Evolutionary conservation across 2,329 filamentous ascomycete genomes (phyloP).

Genomic region (Torrubiellomyces zombiae): DNA sequence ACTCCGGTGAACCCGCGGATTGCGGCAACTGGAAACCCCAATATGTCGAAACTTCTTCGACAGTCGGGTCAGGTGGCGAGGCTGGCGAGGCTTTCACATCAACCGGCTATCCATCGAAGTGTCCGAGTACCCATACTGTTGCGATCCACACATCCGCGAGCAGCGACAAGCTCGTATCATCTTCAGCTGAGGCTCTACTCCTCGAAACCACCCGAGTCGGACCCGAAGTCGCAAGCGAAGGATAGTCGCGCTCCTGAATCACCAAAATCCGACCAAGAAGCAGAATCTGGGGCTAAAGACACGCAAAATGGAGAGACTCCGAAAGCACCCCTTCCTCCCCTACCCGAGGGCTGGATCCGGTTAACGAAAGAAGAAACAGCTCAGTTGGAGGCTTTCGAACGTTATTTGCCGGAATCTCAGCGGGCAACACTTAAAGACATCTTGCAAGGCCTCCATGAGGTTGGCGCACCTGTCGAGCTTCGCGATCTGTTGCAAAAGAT

Average conservation of each 20-base stretch:
- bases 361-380: constrained; percentile 29
- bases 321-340: constrained; percentile 13
- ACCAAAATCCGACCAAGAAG: constrained; percentile 4
- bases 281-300: constrained; percentile 7
- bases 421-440: constrained; percentile 40
- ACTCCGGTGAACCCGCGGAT: constrained; percentile 18
- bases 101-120: constrained; percentile 31
- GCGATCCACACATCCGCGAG: constrained; percentile 17
- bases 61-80: constrained; percentile 50
- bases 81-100: constrained; percentile 39
- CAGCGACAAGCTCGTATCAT: constrained; percentile 16
- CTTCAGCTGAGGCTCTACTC: constrained; percentile 20
- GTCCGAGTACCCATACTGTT: constrained; percentile 17
- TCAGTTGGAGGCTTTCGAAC: constrained; percentile 42
- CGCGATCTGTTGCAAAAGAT: constrained; percentile 39
- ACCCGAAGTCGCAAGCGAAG: constrained; percentile 15
- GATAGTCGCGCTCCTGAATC: constrained; percentile 10
- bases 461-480: constrained; percentile 55
- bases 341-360: constrained; percentile 30
- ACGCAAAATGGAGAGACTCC: constrained; percentile 8
- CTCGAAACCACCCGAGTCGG: constrained; percentile 20
- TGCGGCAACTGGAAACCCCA: constrained; percentile 12
- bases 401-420: constrained; percentile 46
- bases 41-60: constrained; percentile 51
- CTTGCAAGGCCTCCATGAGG: constrained; percentile 44